Percentiles rank a stretch among this genome's conserved stretches.
These are phyloP conservation scores for Colletotrichum sp. DNA, from an alignment of 2,329 filamentous ascomycete species.

Conservation along the genomic window DNA sequence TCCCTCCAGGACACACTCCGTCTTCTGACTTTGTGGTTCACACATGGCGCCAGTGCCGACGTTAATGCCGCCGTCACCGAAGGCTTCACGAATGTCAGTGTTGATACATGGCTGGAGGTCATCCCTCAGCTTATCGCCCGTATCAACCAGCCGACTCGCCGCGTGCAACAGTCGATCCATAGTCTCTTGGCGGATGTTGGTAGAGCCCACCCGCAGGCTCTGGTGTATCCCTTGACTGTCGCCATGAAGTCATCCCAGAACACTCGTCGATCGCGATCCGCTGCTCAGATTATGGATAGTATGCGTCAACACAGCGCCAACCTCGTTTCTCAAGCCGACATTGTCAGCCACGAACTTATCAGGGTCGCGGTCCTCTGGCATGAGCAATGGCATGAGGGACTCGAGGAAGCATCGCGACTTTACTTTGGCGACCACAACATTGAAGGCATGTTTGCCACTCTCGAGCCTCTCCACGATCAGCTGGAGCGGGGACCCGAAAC, in stretches of 20 bases:
- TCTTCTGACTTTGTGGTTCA: slow-evolving; percentile 94
- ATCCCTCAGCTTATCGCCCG: slow-evolving; percentile 96
- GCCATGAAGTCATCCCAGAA: slow-evolving; percentile 94
- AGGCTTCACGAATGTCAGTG: slow-evolving; percentile 88
- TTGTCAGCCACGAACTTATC: slow-evolving; percentile 96
- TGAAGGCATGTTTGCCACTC: slow-evolving; percentile 92
- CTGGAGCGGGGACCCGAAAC: slow-evolving; percentile 92
- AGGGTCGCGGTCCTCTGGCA: slow-evolving; percentile 98
- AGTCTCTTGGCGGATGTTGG: slow-evolving; percentile 92
- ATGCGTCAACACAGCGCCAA: slow-evolving; percentile 94
- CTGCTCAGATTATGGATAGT: slow-evolving; percentile 93
- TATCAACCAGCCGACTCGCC: slow-evolving; percentile 92
- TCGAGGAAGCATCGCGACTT: slow-evolving; percentile 93
- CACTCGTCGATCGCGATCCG: slow-evolving; percentile 82
- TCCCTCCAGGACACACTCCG: slow-evolving; percentile 95
- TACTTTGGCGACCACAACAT: slow-evolving; percentile 99
- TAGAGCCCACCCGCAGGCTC: slow-evolving; percentile 89
- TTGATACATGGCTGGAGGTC: slow-evolving; percentile 98
- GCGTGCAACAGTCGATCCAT: slow-evolving; percentile 90
- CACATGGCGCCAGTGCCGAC: slow-evolving; percentile 85
- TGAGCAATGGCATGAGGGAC: slow-evolving; percentile 96
- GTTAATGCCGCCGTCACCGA: slow-evolving; percentile 90
- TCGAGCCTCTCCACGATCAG: slow-evolving; percentile 90
- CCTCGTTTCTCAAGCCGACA: slow-evolving; percentile 92
- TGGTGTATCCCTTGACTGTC: slow-evolving; percentile 96